These are phyloP conservation scores for Xylariaceae sp. DNA, from an alignment of 2,329 filamentous ascomycete species.

Conservation along the genomic window DNA sequence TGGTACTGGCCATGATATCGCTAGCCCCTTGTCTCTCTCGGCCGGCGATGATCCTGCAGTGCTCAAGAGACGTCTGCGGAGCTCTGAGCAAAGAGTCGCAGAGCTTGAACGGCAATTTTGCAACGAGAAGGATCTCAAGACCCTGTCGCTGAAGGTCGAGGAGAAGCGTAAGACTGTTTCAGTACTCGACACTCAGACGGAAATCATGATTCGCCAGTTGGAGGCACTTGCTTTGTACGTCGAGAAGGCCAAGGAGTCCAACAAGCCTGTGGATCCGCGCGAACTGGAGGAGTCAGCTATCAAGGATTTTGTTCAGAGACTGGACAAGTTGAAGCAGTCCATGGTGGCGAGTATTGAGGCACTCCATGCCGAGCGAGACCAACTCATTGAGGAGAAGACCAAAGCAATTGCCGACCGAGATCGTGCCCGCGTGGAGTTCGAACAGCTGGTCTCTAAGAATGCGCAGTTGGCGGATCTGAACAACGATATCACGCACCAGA, in stretches of 20 bases:
- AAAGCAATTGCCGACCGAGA: constrained; percentile 81
- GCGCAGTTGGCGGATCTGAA: constrained; percentile 91
- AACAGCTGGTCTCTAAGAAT: constrained; percentile 91
- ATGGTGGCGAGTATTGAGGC: constrained; percentile 56
- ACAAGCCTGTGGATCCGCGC: constrained; percentile 71
- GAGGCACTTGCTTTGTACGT: constrained; percentile 86
- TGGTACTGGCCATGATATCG: constrained; percentile 54
- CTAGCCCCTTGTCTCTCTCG: constrained; percentile 64
- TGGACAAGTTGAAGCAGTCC: constrained; percentile 55
- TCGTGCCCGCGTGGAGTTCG: constrained; percentile 90
- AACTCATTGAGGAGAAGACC: constrained; percentile 77
- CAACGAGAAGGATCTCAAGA: constrained; percentile 61
- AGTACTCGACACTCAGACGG: constrained; percentile 85
- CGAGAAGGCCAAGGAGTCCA: constrained; percentile 76
- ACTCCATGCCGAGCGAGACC: constrained; percentile 67
- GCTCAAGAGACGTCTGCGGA: constrained; percentile 70
- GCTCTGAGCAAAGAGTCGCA: constrained; percentile 76
- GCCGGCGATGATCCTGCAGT: constrained; percentile 58
- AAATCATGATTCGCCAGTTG: constrained; percentile 89
- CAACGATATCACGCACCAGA: constrained; percentile 88
- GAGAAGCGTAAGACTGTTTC: constrained; percentile 97
- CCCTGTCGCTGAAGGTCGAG: constrained; percentile 77
- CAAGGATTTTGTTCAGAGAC: constrained; percentile 78
- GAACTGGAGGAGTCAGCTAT: constrained; percentile 86
- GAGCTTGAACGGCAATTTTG: constrained; percentile 78